Evolutionary conservation across 2,329 filamentous ascomycete species (phyloP).

Genomic region (Fusarium bulbicola): DNA sequence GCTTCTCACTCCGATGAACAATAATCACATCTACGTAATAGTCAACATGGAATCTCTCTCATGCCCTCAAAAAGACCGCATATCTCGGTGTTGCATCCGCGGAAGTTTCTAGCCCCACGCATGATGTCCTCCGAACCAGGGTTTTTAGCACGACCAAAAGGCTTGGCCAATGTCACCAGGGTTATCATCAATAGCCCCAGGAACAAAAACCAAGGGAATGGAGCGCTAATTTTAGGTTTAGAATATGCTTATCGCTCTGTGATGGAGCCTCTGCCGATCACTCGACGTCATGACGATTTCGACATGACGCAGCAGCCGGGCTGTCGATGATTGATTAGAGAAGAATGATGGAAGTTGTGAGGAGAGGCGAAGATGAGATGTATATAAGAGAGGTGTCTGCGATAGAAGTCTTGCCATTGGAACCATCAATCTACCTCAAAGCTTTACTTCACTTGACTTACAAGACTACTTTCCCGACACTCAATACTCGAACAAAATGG

Average conservation of each 20-base stretch:
- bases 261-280: slow-evolving; percentile 16
- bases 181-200: neutral
- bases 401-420: neutral
- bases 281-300: slow-evolving; percentile 28
- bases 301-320: slow-evolving; percentile 23
- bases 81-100: neutral
- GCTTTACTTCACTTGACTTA: neutral
- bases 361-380: neutral
- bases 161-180: slow-evolving; percentile 20
- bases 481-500: neutral
- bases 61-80: neutral
- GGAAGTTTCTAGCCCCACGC: neutral
- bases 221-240: slow-evolving; percentile 18
- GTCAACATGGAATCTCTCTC: neutral
- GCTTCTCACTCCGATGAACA: too few relatives aligned
- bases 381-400: neutral
- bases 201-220: slow-evolving; percentile 6
- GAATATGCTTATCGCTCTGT: slow-evolving; percentile 32
- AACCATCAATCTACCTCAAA: fast-evolving
- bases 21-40: neutral
- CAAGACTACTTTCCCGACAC: neutral
- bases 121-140: slow-evolving; percentile 21
- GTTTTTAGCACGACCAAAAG: neutral
- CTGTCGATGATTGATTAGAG: neutral
- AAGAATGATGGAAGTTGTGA: slow-evolving; percentile 9